Conservation (phyloP, 352 stramenopile species). For the Pythium angustatum region DNA sequence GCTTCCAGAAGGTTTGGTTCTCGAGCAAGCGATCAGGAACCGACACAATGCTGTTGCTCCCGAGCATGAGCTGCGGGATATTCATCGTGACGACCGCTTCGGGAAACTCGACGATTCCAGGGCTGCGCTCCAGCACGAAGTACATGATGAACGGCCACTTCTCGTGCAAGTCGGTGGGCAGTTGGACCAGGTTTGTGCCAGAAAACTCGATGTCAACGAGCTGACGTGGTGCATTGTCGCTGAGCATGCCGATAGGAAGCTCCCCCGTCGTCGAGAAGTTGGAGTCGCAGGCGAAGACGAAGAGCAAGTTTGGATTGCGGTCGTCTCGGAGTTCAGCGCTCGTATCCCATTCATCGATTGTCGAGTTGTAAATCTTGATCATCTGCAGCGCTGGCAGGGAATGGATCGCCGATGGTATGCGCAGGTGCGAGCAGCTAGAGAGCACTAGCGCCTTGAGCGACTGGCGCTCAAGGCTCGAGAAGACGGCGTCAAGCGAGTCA, state of each 20-base stretch:
- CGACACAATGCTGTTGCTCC: conserved; percentile 9
- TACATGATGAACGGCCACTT: conserved; percentile 14
- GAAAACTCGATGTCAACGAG: conserved; percentile 23
- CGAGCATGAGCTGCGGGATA: conserved; percentile 16
- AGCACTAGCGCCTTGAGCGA: conserved; percentile 18
- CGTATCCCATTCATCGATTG: conserved; percentile 21
- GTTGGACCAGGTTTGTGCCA: conserved; percentile 11
- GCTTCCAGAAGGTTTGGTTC: conserved; percentile 12
- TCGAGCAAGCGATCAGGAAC: conserved; percentile 5
- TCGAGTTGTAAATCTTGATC: conserved; percentile 34
- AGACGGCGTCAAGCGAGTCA: not conserved
- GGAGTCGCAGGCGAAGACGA: conserved; percentile 17
- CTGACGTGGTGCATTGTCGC: not conserved
- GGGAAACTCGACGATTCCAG: conserved; percentile 4
- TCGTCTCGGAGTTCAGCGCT: conserved; percentile 12
- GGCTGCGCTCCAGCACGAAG: conserved; percentile 20
- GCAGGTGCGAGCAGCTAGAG: conserved; percentile 26
- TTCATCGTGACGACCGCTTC: conserved; percentile 9
- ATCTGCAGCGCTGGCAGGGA: conserved; percentile 5
- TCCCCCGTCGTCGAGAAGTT: conserved; percentile 8
- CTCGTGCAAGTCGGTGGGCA: conserved; percentile 5
- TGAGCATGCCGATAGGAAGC: conserved; percentile 6
- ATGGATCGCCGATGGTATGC: conserved; percentile 17
- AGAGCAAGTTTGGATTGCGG: conserved; percentile 13
- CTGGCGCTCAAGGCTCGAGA: not conserved